A percentile compares a stretch with the other conserved stretches of the same genome.
phyloP scores from a whole-genome alignment of 805 yeast genomes.

The Metschnikowia noctiluminum region DNA sequence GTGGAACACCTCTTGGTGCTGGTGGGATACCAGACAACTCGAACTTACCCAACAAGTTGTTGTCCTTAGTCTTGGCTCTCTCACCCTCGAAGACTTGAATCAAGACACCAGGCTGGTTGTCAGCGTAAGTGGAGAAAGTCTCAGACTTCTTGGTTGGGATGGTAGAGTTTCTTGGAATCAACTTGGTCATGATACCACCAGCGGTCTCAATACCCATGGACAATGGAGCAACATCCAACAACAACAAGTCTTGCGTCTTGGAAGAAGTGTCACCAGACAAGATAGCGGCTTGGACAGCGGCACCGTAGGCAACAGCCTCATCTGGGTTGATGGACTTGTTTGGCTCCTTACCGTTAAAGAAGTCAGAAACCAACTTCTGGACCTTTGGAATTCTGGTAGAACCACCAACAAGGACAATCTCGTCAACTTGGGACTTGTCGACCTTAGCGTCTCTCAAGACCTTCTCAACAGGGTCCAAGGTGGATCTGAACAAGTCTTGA shows the following conservation, averaged over 20 bases:
- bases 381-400: slow-evolving; percentile 51
- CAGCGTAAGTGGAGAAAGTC: slow-evolving; percentile 94
- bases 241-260: slow-evolving; percentile 86
- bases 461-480: slow-evolving; percentile 46
- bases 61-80: slow-evolving; percentile 93
- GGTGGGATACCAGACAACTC: slow-evolving; percentile 97
- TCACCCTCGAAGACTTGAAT: slow-evolving; percentile 98
- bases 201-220: slow-evolving; percentile 98
- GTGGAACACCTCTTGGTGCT: slow-evolving; percentile 98
- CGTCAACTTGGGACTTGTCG: slow-evolving; percentile 44
- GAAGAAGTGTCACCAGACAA: slow-evolving; percentile 65
- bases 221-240: slow-evolving; percentile 96
- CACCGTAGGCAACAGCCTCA: slow-evolving; percentile 56
- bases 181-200: slow-evolving; percentile 98
- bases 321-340: slow-evolving; percentile 49
- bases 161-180: slow-evolving; percentile 97
- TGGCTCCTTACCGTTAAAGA: slow-evolving; percentile 46
- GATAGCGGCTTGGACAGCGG: slow-evolving; percentile 99
- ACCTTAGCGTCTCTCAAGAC: slow-evolving; percentile 45
- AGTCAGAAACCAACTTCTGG: slow-evolving; percentile 44
- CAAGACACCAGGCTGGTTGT: slow-evolving; percentile 97
- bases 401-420: slow-evolving; percentile 48
- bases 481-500: slow-evolving; percentile 42
- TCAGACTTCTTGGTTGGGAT: slow-evolving; percentile 97
- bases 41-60: slow-evolving; percentile 95